Evolutionary conservation across 441 rosid species (phyloP).

Genomic region (Euphorbia corollata): DNA sequence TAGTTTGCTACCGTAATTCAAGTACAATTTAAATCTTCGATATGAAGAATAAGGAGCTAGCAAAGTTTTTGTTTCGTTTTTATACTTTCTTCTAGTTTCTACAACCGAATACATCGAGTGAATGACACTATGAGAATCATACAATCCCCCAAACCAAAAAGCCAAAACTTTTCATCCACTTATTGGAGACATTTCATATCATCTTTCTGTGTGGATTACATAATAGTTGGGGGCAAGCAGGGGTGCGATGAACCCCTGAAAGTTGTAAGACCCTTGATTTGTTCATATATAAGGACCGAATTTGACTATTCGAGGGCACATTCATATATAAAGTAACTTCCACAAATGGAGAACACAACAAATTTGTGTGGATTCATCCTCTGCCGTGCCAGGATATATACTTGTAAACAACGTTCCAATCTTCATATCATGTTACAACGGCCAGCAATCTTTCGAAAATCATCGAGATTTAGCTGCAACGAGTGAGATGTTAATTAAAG

Average conservation of each 20-base stretch:
- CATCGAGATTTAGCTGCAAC: slow-evolving; percentile 64
- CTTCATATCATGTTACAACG: slow-evolving; percentile 57
- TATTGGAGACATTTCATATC: neutral
- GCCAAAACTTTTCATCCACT: neutral
- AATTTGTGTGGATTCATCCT: neutral
- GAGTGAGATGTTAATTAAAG: neutral
- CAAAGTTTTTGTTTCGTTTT: too few species aligned
- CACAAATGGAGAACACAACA: too few species aligned
- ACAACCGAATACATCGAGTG: too few species aligned
- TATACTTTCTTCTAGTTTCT: neutral
- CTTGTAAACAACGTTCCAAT: neutral
- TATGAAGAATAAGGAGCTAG: too few species aligned
- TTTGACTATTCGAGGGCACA: neutral
- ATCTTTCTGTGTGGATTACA: neutral
- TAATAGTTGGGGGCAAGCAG: neutral
- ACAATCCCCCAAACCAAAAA: neutral
- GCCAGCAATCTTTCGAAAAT: slow-evolving; percentile 52
- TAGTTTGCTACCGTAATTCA: neutral
- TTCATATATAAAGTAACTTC: neutral
- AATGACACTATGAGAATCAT: neutral
- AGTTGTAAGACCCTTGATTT: neutral
- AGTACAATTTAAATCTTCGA: neutral
- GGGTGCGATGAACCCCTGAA: neutral
- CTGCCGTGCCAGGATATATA: neutral
- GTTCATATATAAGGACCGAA: neutral